A percentile compares a stretch with the other conserved stretches of the same genome.
These are phyloP conservation scores for Neurospora cerealis DNA, from an alignment of 495 filamentous ascomycete genomes.

Conservation along the genomic window DNA sequence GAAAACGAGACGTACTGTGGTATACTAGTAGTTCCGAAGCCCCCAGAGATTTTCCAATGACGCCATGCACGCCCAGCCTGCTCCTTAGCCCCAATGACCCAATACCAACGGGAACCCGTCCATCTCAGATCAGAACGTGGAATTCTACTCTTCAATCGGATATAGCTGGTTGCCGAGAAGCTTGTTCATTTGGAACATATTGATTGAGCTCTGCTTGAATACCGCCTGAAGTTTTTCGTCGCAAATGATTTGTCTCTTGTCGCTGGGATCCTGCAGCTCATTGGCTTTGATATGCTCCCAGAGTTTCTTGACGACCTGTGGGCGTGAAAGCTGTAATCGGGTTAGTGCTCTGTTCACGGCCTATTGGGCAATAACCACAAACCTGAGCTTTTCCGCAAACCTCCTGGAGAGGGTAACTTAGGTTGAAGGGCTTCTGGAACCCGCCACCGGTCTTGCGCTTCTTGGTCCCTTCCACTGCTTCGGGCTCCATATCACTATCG, in stretches of 20 bases:
- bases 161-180: conserved; percentile 46
- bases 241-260: conserved; percentile 85
- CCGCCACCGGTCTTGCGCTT: conserved; percentile 43
- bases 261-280: conserved; percentile 79
- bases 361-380: conserved; percentile 10
- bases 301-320: conserved; percentile 88
- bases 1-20: not conserved
- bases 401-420: conserved; percentile 36
- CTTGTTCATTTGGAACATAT: conserved; percentile 98
- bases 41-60: conserved; percentile 9
- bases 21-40: not conserved
- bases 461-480: conserved; percentile 39
- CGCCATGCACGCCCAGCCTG: conserved; percentile 18
- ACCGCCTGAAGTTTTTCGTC: conserved; percentile 83
- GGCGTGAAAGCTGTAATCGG: conserved; percentile 62
- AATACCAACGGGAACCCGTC: not conserved
- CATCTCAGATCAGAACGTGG: not conserved
- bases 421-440: conserved; percentile 43
- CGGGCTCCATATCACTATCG: conserved; percentile 63
- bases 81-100: not conserved
- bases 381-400: conserved; percentile 53
- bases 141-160: conserved; percentile 27
- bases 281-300: conserved; percentile 88
- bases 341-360: conserved; percentile 6
- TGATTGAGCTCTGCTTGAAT: conserved; percentile 81